A percentile compares a stretch with the other conserved stretches of the same genome.
Evolutionary conservation across 768 basidiomycete species (phyloP).

Genomic region (Rhizopogon sp.): DNA sequence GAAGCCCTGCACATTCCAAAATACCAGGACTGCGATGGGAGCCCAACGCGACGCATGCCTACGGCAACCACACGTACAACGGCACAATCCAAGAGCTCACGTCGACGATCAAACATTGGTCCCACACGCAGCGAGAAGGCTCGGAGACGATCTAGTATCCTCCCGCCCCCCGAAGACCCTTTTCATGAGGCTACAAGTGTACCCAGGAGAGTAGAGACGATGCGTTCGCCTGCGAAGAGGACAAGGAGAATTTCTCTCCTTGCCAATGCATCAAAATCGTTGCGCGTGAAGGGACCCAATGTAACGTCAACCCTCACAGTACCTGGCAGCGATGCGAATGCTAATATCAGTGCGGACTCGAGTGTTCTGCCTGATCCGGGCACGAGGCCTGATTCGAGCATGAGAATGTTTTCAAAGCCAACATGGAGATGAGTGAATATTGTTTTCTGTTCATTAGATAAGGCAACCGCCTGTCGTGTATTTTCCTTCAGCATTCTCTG

Average conservation of each 20-base stretch:
- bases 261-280: slow-evolving; percentile 30
- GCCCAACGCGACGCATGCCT: slow-evolving; percentile 48
- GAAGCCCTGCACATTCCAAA: slow-evolving; percentile 28
- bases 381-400: slow-evolving; percentile 28
- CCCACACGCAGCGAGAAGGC: slow-evolving; percentile 69
- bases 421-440: slow-evolving; percentile 48
- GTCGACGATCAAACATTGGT: slow-evolving; percentile 72
- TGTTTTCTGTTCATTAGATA: slow-evolving; percentile 8
- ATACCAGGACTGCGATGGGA: slow-evolving; percentile 31
- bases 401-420: slow-evolving; percentile 40
- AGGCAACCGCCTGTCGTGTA: slow-evolving; percentile 16
- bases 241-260: slow-evolving; percentile 53
- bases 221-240: slow-evolving; percentile 55
- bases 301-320: slow-evolving; percentile 27
- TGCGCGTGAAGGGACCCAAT: slow-evolving; percentile 28
- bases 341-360: slow-evolving; percentile 35
- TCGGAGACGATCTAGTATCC: slow-evolving; percentile 73
- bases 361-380: background rate
- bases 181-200: slow-evolving; percentile 24
- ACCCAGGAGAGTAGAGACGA: slow-evolving; percentile 38
- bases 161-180: slow-evolving; percentile 47
- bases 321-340: slow-evolving; percentile 38
- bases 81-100: slow-evolving; percentile 32
- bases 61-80: slow-evolving; percentile 36
- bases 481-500: slow-evolving; percentile 6